These are phyloP conservation scores for Fusarium dimerum DNA, from an alignment of 2,329 filamentous ascomycete species.

Conservation along the genomic window DNA sequence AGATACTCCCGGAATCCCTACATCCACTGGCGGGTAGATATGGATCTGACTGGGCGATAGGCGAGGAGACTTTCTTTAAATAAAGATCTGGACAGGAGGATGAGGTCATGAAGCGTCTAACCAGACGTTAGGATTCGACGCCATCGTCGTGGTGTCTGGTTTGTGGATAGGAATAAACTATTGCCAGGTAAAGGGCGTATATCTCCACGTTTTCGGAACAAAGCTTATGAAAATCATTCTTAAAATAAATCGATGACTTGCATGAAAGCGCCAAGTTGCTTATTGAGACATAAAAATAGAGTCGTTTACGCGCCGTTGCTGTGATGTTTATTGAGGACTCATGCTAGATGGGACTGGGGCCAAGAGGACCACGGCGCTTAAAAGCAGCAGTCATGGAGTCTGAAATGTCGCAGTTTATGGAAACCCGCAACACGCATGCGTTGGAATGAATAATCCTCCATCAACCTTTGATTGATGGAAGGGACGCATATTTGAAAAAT, in stretches of 20 bases:
- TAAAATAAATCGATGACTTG: neutral
- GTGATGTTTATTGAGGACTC: neutral
- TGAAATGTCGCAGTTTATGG: too few species aligned
- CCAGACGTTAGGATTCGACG: neutral
- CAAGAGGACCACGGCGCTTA: neutral
- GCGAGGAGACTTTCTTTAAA: neutral
- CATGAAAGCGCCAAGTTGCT: neutral
- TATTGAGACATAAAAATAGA: neutral
- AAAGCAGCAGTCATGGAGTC: neutral
- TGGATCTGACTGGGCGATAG: neutral
- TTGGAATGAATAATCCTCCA: neutral
- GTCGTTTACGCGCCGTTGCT: neutral
- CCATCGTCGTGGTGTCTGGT: neutral
- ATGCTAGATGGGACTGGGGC: neutral
- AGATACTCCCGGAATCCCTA: neutral
- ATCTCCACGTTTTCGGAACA: too few species aligned
- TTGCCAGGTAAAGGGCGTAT: neutral
- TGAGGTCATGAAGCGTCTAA: neutral
- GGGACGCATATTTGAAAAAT: neutral
- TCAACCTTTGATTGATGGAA: neutral
- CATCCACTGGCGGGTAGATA: neutral
- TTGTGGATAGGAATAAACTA: neutral
- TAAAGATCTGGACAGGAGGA: neutral
- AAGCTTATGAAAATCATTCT: too few species aligned
- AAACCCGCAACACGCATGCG: too few species aligned